Conservation (phyloP, 441 rosid species). For the Bocquillonia castaneifolia region DNA sequence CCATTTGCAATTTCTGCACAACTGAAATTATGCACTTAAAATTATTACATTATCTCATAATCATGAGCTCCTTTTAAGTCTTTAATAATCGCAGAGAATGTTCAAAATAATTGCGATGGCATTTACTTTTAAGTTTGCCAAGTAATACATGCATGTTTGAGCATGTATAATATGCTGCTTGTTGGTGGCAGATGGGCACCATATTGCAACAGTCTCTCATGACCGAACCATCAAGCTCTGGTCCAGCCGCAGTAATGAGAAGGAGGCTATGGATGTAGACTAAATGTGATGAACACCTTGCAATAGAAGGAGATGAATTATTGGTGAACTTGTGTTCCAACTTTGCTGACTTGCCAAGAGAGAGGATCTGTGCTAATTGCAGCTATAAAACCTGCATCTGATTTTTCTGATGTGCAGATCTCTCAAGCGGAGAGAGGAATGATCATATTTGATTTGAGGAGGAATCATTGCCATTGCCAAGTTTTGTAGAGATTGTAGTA, state of each 20-base stretch:
- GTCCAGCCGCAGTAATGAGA: slow-evolving; percentile 33
- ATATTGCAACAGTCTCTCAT: slow-evolving; percentile 51
- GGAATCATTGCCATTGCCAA: background rate
- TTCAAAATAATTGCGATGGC: background rate
- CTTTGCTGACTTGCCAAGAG: background rate
- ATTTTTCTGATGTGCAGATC: background rate
- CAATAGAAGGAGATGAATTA: background rate
- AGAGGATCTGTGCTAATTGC: background rate
- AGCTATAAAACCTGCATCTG: background rate
- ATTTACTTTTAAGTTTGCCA: background rate
- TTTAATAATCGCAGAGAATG: background rate
- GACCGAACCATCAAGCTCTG: slow-evolving; percentile 60
- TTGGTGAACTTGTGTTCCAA: background rate
- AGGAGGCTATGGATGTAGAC: slow-evolving; percentile 36
- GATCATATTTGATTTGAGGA: background rate
- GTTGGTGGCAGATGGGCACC: slow-evolving; percentile 36
- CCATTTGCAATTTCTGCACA: background rate
- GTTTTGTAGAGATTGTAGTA: background rate
- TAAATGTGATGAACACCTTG: background rate
- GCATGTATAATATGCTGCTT: background rate
- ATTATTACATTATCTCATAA: background rate
- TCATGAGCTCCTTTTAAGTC: background rate
- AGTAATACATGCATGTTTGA: background rate
- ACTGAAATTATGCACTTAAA: background rate
- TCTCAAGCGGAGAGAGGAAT: background rate